phyloP scores from a whole-genome alignment of 2,329 filamentous ascomycete genomes.

The Fusarium austroafricanum region DNA sequence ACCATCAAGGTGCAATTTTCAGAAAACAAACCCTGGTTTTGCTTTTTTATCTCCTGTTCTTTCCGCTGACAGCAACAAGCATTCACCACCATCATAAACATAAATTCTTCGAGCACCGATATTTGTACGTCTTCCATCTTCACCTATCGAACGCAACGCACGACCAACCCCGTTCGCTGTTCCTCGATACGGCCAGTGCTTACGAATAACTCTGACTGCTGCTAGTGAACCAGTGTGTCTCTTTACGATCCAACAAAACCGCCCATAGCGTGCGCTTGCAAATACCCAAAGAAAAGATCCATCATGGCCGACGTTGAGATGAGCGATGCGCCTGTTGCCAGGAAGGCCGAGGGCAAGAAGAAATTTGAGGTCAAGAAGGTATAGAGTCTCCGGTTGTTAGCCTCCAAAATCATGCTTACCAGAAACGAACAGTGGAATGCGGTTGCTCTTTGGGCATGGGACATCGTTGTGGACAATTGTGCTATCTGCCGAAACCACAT shows the following conservation, averaged over 20 bases:
- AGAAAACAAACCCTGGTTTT: background rate
- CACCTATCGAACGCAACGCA: conserved; percentile 13
- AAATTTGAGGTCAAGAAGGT: conserved; percentile 99
- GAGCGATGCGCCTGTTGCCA: conserved; percentile 81
- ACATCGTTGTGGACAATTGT: conserved; percentile 99
- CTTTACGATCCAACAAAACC: background rate
- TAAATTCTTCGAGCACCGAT: conserved; percentile 2
- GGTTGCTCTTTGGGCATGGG: conserved; percentile 98
- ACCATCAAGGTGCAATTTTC: conserved; percentile 35
- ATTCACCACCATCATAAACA: conserved; percentile 3
- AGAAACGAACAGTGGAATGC: conserved; percentile 84
- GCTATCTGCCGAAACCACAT: conserved; percentile 99
- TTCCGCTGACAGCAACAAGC: conserved; percentile 20
- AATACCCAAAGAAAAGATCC: background rate
- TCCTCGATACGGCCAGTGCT: background rate
- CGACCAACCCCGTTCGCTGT: background rate
- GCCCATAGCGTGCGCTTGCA: background rate
- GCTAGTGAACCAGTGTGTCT: conserved; percentile 3
- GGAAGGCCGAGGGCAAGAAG: conserved; percentile 82
- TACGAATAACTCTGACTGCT: conserved; percentile 7
- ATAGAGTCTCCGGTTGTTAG: conserved; percentile 17
- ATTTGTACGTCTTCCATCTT: conserved; percentile 29
- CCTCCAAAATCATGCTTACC: conserved; percentile 19
- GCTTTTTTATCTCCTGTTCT: background rate
- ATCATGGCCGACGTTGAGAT: conserved; percentile 96